Evolutionary conservation across 2,329 filamentous ascomycete species (phyloP).

Genomic region (Fusarium fracticaudum): DNA sequence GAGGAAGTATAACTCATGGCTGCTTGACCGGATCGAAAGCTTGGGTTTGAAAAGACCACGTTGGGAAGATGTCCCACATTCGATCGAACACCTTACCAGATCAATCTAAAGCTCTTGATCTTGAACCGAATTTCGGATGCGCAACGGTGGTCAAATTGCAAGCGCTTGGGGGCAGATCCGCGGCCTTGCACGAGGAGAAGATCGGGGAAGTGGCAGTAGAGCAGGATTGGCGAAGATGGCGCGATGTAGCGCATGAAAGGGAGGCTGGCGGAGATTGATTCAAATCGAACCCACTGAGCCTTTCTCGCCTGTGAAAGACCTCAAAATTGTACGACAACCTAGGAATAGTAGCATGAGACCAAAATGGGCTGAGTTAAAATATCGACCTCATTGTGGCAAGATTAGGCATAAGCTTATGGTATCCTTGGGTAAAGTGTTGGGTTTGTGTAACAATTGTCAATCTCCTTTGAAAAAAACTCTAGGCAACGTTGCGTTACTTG

Average conservation of each 20-base stretch:
- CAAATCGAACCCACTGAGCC: neutral
- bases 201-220: constrained; percentile 99
- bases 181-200: constrained; percentile 83
- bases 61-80: neutral
- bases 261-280: constrained; percentile 77
- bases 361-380: neutral
- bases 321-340: neutral
- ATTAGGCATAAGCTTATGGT: neutral
- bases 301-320: neutral
- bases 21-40: neutral
- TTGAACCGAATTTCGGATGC: too few species aligned
- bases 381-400: accelerated
- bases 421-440: neutral
- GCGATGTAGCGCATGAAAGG: constrained; percentile 76
- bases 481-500: neutral
- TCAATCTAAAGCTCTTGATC: too few species aligned
- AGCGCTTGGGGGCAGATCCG: constrained; percentile 63
- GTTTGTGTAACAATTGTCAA: neutral
- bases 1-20: neutral
- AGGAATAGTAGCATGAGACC: neutral
- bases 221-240: constrained; percentile 75
- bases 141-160: constrained; percentile 40
- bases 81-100: neutral
- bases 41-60: neutral
- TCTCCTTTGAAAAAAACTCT: neutral